Conservation (phyloP, 1,284 basidiomycete species). For the Cutaneotrichosporon mucoides region DNA sequence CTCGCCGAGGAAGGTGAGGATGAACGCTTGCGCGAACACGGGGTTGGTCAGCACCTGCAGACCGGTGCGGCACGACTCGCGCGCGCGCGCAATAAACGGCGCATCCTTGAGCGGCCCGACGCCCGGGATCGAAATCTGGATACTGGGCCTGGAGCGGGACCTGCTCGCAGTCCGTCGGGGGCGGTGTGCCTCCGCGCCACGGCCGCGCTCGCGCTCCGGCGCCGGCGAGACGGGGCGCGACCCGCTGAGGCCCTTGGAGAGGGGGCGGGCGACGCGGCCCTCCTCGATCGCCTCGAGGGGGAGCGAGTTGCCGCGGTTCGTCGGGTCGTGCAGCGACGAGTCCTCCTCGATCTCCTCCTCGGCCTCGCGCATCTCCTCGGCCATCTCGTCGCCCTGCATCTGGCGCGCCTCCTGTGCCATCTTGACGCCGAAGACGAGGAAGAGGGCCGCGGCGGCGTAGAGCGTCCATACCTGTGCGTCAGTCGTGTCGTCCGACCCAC, state of each 20-base stretch:
- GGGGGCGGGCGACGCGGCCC: conserved; percentile 17
- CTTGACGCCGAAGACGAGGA: conserved; percentile 79
- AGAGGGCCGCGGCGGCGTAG: conserved; percentile 67
- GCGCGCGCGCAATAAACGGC: background rate
- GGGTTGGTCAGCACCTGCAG: conserved; percentile 80
- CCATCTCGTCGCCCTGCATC: conserved; percentile 69
- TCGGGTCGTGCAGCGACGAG: conserved; percentile 25
- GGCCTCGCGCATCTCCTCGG: conserved; percentile 88
- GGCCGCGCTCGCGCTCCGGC: background rate
- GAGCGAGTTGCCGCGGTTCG: conserved; percentile 14
- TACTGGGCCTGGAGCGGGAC: conserved; percentile 6
- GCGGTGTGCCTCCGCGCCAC: background rate
- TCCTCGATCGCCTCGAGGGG: conserved; percentile 44
- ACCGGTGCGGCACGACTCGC: conserved; percentile 9
- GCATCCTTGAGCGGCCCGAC: conserved; percentile 12
- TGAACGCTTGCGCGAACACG: conserved; percentile 91
- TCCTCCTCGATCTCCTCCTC: conserved; percentile 71
- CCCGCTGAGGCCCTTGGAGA: no score
- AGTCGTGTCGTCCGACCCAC: no score
- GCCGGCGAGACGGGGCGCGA: background rate
- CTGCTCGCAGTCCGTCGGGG: background rate
- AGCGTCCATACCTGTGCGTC: conserved; percentile 38
- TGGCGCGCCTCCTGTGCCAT: conserved; percentile 74
- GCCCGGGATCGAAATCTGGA: background rate
- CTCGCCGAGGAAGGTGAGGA: conserved; percentile 93